Percentiles rank a stretch among this genome's conserved stretches.
phyloP scores from a whole-genome alignment of 805 yeast genomes.

The Wickerhamiella nectarea region DNA sequence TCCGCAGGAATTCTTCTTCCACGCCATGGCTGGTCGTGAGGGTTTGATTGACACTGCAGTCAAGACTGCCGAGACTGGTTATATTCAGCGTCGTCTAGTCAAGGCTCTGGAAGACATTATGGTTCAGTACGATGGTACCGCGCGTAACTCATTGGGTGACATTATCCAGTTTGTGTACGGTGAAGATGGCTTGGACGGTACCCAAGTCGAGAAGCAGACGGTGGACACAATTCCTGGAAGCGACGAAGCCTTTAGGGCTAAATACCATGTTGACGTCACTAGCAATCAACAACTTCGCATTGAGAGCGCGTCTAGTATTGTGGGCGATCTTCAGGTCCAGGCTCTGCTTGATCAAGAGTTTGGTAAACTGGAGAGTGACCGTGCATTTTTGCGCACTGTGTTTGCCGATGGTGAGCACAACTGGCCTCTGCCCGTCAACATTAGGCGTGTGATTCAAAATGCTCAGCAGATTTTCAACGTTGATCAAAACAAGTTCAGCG shows the following conservation, averaged over 20 bases:
- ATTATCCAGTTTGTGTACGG: slow-evolving; percentile 93
- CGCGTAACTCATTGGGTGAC: slow-evolving; percentile 94
- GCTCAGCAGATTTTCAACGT: slow-evolving; percentile 94
- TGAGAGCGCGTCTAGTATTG: slow-evolving; percentile 81
- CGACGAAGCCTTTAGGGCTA: slow-evolving; percentile 62
- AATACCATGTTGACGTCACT: slow-evolving; percentile 79
- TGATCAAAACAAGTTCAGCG: slow-evolving; percentile 82
- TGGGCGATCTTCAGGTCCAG: slow-evolving; percentile 81
- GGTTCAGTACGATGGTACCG: slow-evolving; percentile 97
- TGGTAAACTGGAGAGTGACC: slow-evolving; percentile 60
- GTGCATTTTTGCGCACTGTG: slow-evolving; percentile 59
- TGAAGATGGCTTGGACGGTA: slow-evolving; percentile 98
- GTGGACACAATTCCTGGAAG: slow-evolving; percentile 93
- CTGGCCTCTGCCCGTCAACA: slow-evolving; percentile 96
- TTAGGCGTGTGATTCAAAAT: slow-evolving; percentile 91
- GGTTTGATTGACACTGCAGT: slow-evolving; percentile 99
- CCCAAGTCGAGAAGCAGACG: slow-evolving; percentile 93
- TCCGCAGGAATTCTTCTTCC: slow-evolving; percentile 98
- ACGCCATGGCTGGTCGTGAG: slow-evolving; percentile 99
- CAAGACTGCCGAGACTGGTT: slow-evolving; percentile 97
- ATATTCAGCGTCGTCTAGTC: slow-evolving; percentile 93
- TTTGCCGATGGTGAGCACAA: slow-evolving; percentile 88
- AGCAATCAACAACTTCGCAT: slow-evolving; percentile 51
- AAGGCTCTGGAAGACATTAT: slow-evolving; percentile 93
- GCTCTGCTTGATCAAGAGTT: slow-evolving; percentile 71